Conservation (phyloP, 257 asterid species). For the Agastache rugosa region DNA sequence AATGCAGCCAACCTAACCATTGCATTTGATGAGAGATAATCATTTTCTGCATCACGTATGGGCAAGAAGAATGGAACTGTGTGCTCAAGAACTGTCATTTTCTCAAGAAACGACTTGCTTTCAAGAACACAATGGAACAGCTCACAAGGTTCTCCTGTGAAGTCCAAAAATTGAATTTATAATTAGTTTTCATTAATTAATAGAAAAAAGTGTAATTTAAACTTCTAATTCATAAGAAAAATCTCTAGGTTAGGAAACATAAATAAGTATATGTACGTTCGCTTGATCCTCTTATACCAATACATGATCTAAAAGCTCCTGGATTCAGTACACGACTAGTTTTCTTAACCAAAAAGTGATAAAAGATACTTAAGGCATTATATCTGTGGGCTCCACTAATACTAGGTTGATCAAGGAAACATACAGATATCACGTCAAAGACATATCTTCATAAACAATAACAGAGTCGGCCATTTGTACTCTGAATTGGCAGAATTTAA, state of each 20-base stretch:
- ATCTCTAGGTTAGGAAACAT: not conserved
- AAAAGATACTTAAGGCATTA: not conserved
- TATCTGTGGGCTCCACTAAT: not conserved
- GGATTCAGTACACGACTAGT: constrained; percentile 16
- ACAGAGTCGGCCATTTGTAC: not conserved
- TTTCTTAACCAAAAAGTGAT: not conserved
- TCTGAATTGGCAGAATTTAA: not conserved
- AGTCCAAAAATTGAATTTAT: constrained; percentile 24
- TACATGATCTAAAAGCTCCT: not conserved
- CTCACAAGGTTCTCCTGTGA: constrained; percentile 94
- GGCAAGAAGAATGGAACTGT: constrained; percentile 95
- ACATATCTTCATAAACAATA: not conserved
- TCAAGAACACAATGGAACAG: constrained; percentile 95
- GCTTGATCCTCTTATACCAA: not conserved
- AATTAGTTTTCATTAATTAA: constrained; percentile 22
- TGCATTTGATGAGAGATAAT: constrained; percentile 85
- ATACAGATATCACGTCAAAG: constrained; percentile 1
- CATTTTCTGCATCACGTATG: constrained; percentile 83
- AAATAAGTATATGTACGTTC: not conserved
- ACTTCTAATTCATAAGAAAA: constrained; percentile 1
- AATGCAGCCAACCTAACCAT: constrained; percentile 64
- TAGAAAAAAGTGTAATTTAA: constrained; percentile 15
- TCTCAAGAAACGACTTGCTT: constrained; percentile 99
- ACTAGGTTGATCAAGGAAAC: not conserved
- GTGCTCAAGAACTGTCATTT: constrained; percentile 91